Conservation (phyloP, 208 protist genomes). For the Trypanosoma theileri region DNA sequence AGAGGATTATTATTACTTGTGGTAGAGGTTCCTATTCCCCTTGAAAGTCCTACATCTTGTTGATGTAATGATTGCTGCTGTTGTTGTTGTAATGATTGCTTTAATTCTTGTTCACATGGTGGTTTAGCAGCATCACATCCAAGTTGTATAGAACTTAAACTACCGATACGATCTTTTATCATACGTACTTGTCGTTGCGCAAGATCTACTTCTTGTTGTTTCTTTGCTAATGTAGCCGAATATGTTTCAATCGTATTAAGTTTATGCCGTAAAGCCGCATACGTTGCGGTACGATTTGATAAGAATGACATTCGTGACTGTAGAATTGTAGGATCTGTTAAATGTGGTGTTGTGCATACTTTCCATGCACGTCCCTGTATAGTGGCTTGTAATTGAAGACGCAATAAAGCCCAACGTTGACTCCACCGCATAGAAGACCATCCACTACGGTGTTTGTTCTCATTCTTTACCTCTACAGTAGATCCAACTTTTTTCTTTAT, state of each 20-base stretch:
- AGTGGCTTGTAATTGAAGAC: constrained; percentile 36
- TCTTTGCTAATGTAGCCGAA: not conserved
- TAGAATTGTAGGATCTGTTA: constrained; percentile 53
- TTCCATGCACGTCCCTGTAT: constrained; percentile 22
- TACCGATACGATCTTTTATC: constrained; percentile 20
- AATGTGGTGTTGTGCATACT: constrained; percentile 48
- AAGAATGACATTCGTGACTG: constrained; percentile 56
- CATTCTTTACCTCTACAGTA: constrained; percentile 9
- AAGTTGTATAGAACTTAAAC: not conserved
- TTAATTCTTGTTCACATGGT: no score
- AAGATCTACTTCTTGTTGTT: not conserved
- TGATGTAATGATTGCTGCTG: no score
- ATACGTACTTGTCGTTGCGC: not conserved
- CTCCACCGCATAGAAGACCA: constrained; percentile 48
- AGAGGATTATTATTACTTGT: not conserved
- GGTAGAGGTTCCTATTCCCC: not conserved
- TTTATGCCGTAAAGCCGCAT: constrained; percentile 44
- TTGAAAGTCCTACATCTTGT: not conserved
- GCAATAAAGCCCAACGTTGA: constrained; percentile 38
- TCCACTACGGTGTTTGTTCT: constrained; percentile 30
- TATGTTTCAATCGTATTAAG: constrained; percentile 43
- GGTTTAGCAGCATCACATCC: not conserved
- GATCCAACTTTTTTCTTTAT: not conserved
- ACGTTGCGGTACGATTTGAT: constrained; percentile 57
- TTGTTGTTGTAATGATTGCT: no score